Conservation (phyloP, 1,139 yeast species). For the Lodderomyces jiufengensis region DNA sequence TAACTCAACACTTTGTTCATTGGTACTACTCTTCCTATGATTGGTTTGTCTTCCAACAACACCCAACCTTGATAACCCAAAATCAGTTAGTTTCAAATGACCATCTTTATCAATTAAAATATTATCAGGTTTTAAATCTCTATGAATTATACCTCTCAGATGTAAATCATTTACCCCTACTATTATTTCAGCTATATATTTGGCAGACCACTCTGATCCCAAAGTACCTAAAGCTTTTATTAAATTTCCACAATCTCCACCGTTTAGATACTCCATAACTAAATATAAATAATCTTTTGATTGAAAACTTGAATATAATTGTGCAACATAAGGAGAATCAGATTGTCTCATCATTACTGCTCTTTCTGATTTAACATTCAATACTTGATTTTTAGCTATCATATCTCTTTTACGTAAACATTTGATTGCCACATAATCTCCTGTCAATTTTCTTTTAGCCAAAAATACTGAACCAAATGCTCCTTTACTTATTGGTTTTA, state of each 20-base stretch:
- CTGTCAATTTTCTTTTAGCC: constrained; percentile 78
- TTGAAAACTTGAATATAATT: constrained; percentile 84
- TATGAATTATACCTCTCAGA: constrained; percentile 82
- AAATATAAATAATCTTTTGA: constrained; percentile 80
- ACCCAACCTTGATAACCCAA: constrained; percentile 90
- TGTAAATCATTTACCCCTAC: constrained; percentile 91
- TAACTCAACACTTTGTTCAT: constrained; percentile 44
- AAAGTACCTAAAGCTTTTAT: constrained; percentile 76
- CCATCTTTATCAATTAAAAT: constrained; percentile 81
- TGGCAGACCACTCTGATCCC: constrained; percentile 83
- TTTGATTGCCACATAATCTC: constrained; percentile 94
- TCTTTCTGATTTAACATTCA: constrained; percentile 90
- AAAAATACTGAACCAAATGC: constrained; percentile 96
- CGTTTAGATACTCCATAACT: constrained; percentile 95
- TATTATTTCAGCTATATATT: constrained; percentile 85
- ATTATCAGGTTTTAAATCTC: constrained; percentile 95
- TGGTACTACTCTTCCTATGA: constrained; percentile 43
- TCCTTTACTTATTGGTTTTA: constrained; percentile 93
- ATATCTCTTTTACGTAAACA: constrained; percentile 92
- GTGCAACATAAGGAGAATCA: constrained; percentile 91
- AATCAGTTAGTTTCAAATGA: constrained; percentile 89
- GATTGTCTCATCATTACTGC: constrained; percentile 98
- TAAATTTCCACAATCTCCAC: constrained; percentile 93
- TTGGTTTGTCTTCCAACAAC: constrained; percentile 73
- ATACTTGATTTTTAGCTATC: constrained; percentile 95